Percentiles rank a stretch among this genome's conserved stretches.
phyloP scores from a whole-genome alignment of 441 rosid species.

The Pelargonium myrrhifolium region DNA sequence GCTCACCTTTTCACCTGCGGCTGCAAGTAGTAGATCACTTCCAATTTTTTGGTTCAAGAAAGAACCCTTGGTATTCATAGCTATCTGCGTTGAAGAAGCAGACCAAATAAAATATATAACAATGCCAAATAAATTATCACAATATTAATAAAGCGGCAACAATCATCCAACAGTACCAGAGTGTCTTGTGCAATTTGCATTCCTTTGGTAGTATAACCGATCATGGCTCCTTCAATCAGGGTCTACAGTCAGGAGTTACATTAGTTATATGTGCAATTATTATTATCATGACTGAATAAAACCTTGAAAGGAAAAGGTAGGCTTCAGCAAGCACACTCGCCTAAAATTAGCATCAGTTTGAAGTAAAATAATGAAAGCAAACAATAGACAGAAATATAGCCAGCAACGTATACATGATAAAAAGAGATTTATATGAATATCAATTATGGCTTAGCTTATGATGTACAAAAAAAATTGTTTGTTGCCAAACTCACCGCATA shows the following conservation, averaged over 20 bases:
- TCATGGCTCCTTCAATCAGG: constrained; percentile 81
- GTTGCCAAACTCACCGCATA: constrained; percentile 48
- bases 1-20: constrained; percentile 85
- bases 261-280: not conserved
- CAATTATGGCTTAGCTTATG: not conserved
- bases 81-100: constrained; percentile 37
- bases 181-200: constrained; percentile 85
- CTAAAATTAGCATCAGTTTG: not conserved
- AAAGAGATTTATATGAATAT: not conserved
- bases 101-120: constrained; percentile 2
- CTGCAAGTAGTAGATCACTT: constrained; percentile 65
- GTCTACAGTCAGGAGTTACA: constrained; percentile 43
- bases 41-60: constrained; percentile 55
- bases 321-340: not conserved
- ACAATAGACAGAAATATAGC: not conserved
- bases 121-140: constrained; percentile 7
- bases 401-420: not conserved
- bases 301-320: not conserved
- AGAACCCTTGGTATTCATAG: constrained; percentile 46
- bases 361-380: not conserved
- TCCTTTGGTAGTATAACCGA: constrained; percentile 66
- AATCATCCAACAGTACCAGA: constrained; percentile 42
- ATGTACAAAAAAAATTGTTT: not conserved
- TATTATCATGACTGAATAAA: constrained; percentile 5
- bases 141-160: constrained; percentile 10